Percentiles rank a stretch among this genome's conserved stretches.
Conservation (phyloP, 805 yeast genomes). For the Blastobotrys attinorum region DNA sequence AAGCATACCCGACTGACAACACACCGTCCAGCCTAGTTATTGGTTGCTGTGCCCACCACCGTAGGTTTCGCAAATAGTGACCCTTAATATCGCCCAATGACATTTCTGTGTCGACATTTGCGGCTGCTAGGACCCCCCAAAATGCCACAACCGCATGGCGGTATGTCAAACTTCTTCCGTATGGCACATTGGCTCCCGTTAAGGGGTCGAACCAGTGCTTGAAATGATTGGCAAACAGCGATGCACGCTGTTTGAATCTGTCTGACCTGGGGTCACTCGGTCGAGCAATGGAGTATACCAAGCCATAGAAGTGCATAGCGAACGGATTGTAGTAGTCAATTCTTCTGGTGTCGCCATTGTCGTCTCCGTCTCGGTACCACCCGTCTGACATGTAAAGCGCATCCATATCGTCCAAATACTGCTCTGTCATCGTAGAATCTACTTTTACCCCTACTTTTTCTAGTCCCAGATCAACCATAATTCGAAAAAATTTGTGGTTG, state of each 20-base stretch:
- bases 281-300: conserved; percentile 18
- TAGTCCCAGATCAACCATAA: conserved; percentile 25
- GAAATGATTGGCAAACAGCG: conserved; percentile 21
- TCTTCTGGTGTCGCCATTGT: conserved; percentile 8
- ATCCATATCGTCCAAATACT: conserved; percentile 21
- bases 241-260: conserved; percentile 19
- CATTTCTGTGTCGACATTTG: conserved; percentile 7
- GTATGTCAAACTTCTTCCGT: conserved; percentile 22
- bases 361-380: conserved; percentile 28
- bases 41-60: conserved; percentile 23
- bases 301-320: conserved; percentile 28
- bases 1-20: conserved; percentile 20
- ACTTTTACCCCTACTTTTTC: conserved; percentile 18
- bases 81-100: conserved; percentile 21
- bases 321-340: conserved; percentile 29
- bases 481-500: conserved; percentile 29
- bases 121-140: conserved; percentile 22
- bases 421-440: conserved; percentile 12
- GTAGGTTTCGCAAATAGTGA: conserved; percentile 16
- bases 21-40: conserved; percentile 14
- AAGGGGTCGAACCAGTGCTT: conserved; percentile 21
- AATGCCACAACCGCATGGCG: conserved; percentile 20
- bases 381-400: conserved; percentile 25
- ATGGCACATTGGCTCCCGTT: conserved; percentile 23
- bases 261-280: conserved; percentile 14